phyloP scores from a whole-genome alignment of 2,329 filamentous ascomycete species.

The Waltergamsia citrina region DNA sequence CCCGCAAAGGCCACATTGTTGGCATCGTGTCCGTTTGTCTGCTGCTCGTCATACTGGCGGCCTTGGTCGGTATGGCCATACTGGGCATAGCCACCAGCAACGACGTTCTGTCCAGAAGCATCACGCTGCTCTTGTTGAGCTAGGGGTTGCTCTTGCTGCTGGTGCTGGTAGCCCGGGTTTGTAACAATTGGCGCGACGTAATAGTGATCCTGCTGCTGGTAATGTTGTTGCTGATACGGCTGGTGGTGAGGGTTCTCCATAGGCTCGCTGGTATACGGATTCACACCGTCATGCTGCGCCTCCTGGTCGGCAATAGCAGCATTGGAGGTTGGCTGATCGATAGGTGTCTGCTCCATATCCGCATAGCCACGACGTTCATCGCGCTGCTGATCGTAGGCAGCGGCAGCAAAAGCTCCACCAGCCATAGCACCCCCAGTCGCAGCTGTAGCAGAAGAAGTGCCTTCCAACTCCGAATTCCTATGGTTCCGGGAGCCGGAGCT shows the following conservation, averaged over 20 bases:
- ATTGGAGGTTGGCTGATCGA: slow-evolving; percentile 38
- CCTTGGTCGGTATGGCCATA: background rate
- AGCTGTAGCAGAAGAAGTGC: slow-evolving; percentile 50
- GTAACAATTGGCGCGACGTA: background rate
- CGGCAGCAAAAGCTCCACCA: slow-evolving; percentile 3
- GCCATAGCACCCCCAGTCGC: slow-evolving; percentile 44
- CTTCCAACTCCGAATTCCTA: slow-evolving; percentile 6
- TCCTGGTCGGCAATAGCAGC: slow-evolving; percentile 40
- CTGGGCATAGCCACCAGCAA: background rate
- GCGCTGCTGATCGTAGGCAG: slow-evolving; percentile 18
- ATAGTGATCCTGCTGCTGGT: slow-evolving; percentile 3
- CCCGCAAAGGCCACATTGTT: background rate
- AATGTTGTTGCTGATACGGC: background rate
- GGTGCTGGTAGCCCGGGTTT: slow-evolving; percentile 2
- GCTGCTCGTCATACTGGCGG: background rate
- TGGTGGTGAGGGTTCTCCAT: slow-evolving; percentile 10
- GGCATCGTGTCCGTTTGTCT: background rate
- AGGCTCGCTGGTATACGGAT: slow-evolving; percentile 44
- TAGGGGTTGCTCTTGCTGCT: slow-evolving; percentile 9
- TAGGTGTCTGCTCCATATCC: slow-evolving; percentile 30
- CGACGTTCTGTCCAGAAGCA: background rate
- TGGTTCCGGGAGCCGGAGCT: slow-evolving; percentile 51
- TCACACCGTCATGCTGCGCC: slow-evolving; percentile 44
- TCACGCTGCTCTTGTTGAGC: slow-evolving; percentile 3
- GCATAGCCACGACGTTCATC: slow-evolving; percentile 29